Base-by-base conservation (phyloP, 768 basidiomycete species). In the Lactarius indigo region DNA sequence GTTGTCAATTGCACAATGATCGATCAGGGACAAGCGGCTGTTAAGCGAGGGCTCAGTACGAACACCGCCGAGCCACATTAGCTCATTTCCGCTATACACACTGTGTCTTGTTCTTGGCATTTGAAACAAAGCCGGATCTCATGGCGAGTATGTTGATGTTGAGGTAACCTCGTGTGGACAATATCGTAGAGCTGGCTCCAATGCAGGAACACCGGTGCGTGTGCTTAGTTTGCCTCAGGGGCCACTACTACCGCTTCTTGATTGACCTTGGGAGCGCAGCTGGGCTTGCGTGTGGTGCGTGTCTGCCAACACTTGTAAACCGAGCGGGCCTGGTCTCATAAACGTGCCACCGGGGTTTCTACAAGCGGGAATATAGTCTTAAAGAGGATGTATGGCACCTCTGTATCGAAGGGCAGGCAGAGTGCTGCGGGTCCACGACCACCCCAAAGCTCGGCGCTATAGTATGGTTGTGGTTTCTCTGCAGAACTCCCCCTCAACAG, bases 31-130 rank as follows among this genome's bases (percentile, higher is more conserved):
- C 30, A 56, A 33, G 55, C 61, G 61, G 30, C 47, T 8, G 18
- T 28, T 57, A 61, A 57, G 61, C 65, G 65, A 66, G 65, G 65
- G 65, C 61, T 66, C 31, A n/a, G 59, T 44, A 33, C 30, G 52
- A 50, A 28, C 31, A 33, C 28, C 64, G 65, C 65, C 23, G 28
- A 41, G 54, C 39, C 39, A 61, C 54, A 28, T 57, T 65, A 28
- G 42, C 54, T 55, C 20, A 42, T 41, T 62, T 41, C 35, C 37
- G 61, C 28, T 37, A 4, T 12, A 37, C 42, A 33, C 23, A 23
- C 2, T 52, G 13, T 26, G 50, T 52, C 13, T 13, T 52, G 23
- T 23, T 13, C 23, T 23, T 50, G 47, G 12, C 12, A 50, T 50
- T 13, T 52, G 50, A 52, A 26, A 52, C 42, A n/a, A 10, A 44